A percentile compares a stretch with the other conserved stretches of the same genome.
Evolutionary conservation across 2,329 filamentous ascomycete species (phyloP).

Genomic region (Colletotrichum cordylinicola): DNA sequence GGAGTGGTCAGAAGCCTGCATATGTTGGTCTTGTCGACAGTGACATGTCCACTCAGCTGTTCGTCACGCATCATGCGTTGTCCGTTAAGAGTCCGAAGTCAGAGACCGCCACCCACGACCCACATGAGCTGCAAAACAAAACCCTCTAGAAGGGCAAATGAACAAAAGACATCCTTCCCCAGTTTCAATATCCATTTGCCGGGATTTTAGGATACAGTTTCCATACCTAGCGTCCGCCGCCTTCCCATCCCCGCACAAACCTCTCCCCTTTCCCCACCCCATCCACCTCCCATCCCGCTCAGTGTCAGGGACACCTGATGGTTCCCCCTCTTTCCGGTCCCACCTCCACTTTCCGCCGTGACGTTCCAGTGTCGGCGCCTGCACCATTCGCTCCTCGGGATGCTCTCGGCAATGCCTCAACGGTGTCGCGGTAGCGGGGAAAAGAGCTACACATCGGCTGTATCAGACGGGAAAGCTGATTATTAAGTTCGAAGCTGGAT

Average conservation of each 20-base stretch:
- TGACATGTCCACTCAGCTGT: not conserved
- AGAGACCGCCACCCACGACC: not conserved
- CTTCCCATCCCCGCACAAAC: not conserved
- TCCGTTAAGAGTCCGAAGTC: not conserved
- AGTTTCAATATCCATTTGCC: not conserved
- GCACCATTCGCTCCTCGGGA: not conserved
- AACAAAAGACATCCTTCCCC: not conserved
- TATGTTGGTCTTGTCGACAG: not conserved
- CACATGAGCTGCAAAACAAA: not conserved
- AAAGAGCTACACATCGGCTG: not conserved
- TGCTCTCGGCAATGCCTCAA: conserved; percentile 9
- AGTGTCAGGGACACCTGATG: not conserved
- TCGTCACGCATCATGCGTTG: not conserved
- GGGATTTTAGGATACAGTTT: not conserved
- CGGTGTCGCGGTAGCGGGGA: not conserved
- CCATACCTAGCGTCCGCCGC: not conserved
- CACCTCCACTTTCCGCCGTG: conserved; percentile 17
- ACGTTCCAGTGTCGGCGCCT: not conserved
- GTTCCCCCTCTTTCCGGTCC: not conserved
- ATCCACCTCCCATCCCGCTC: not conserved
- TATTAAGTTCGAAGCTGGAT: not conserved
- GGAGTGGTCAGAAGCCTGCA: not conserved
- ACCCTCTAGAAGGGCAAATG: not conserved
- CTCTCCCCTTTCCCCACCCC: not conserved
- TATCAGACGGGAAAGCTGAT: not conserved